phyloP scores from a whole-genome alignment of 2,329 filamentous ascomycete species.

The Berkeleyomyces basicola region DNA sequence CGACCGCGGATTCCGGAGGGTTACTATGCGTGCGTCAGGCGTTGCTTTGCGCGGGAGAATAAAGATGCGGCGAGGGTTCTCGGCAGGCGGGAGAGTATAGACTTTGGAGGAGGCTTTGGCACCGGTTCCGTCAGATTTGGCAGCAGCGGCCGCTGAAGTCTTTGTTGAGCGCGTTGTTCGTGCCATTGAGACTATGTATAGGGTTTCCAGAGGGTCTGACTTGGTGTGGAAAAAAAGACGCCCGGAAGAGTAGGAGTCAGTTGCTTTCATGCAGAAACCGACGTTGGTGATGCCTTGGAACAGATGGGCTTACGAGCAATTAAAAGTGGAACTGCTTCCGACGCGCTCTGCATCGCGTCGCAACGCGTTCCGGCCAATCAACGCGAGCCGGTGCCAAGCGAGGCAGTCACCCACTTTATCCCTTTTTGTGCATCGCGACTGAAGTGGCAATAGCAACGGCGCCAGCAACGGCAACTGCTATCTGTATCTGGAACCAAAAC shows the following conservation, averaged over 20 bases:
- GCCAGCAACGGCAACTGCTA: slow-evolving; percentile 1
- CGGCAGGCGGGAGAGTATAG: slow-evolving; percentile 26
- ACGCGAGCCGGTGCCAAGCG: background rate
- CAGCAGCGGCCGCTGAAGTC: slow-evolving; percentile 17
- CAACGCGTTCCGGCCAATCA: slow-evolving; percentile 1
- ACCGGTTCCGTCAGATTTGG: slow-evolving; percentile 19
- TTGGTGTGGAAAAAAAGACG: background rate
- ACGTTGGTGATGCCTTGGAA: background rate
- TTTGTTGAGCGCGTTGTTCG: slow-evolving; percentile 30
- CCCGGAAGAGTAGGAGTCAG: background rate
- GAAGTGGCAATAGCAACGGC: background rate
- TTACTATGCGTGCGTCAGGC: slow-evolving; percentile 39
- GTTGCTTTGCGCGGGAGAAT: slow-evolving; percentile 41
- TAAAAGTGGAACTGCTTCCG: background rate
- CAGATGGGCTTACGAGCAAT: background rate
- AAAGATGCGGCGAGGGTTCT: slow-evolving; percentile 38
- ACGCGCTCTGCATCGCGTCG: background rate
- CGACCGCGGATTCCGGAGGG: slow-evolving; percentile 42
- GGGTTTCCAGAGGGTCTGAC: background rate
- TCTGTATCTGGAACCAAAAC: background rate
- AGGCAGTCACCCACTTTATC: slow-evolving; percentile 6
- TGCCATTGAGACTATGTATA: slow-evolving; percentile 26
- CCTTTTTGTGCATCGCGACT: slow-evolving; percentile 3
- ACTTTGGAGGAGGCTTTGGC: slow-evolving; percentile 20
- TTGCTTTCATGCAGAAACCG: background rate